A percentile compares a stretch with the other conserved stretches of the same genome.
These are phyloP conservation scores for Saturnispora besseyi DNA, from an alignment of 805 yeast genomes.

Conservation along the genomic window DNA sequence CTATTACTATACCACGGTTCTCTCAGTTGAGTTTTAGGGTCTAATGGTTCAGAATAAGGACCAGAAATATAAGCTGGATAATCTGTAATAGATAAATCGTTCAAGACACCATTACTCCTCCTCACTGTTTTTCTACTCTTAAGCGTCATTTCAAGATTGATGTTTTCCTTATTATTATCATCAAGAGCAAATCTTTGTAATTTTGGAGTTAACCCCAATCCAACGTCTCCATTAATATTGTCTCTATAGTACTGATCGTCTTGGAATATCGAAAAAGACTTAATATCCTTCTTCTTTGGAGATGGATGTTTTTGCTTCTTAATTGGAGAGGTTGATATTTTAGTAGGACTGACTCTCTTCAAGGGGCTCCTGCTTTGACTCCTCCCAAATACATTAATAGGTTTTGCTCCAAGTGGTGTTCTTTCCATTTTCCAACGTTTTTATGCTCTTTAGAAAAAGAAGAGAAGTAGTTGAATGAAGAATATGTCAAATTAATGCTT, in stretches of 20 bases:
- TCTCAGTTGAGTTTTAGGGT: constrained; percentile 1
- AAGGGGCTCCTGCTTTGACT: constrained; percentile 4
- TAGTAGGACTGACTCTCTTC: constrained; percentile 10
- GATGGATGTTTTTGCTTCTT: background rate
- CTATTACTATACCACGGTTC: constrained; percentile 11
- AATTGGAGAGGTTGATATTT: constrained; percentile 3
- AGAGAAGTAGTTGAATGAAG: background rate
- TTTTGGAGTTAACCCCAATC: background rate
- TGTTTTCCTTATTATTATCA: constrained; percentile 7
- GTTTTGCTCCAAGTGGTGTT: constrained; percentile 7
- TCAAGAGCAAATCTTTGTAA: background rate
- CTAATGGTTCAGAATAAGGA: background rate
- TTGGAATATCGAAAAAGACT: constrained; percentile 7
- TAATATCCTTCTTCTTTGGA: background rate
- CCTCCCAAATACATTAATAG: constrained; percentile 5
- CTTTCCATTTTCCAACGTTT: constrained; percentile 1
- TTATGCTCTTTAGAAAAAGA: background rate
- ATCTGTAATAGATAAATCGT: constrained; percentile 5
- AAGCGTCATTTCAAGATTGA: background rate
- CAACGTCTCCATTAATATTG: too few species aligned
- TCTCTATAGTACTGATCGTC: constrained; percentile 1
- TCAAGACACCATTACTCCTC: background rate
- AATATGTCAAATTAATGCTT: background rate
- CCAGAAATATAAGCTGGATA: constrained; percentile 7
- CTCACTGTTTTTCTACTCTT: background rate